Evolutionary conservation across 495 filamentous ascomycete species (phyloP).

Genomic region (Pseudoneurospora amorphoporcata): DNA sequence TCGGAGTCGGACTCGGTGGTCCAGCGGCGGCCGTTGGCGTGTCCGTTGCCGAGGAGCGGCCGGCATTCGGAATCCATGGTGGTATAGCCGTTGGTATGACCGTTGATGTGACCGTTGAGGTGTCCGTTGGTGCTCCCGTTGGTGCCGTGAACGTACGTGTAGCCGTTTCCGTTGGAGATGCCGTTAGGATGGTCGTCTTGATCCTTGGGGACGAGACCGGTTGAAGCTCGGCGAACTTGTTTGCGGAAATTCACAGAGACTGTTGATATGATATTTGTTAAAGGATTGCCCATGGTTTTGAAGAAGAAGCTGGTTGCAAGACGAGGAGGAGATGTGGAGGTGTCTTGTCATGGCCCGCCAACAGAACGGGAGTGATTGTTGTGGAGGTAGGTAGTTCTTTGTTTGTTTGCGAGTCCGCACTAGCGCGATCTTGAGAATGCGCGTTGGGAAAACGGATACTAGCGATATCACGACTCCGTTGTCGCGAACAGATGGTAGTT

Average conservation of each 20-base stretch:
- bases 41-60: not conserved
- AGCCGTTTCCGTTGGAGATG: not conserved
- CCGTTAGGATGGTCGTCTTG: not conserved
- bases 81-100: not conserved
- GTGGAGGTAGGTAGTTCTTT: not conserved
- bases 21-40: not conserved
- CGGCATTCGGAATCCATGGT: not conserved
- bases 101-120: not conserved
- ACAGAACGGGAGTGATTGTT: not conserved
- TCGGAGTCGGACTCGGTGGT: slow-evolving; percentile 1
- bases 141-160: not conserved
- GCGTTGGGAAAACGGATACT: not conserved
- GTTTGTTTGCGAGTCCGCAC: not conserved
- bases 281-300: not conserved
- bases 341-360: not conserved
- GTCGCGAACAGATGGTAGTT: not conserved
- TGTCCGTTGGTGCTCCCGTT: not conserved
- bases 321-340: not conserved
- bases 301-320: not conserved
- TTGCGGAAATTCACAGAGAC: not conserved
- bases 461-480: not conserved
- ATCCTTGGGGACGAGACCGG: not conserved
- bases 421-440: not conserved
- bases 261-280: not conserved
- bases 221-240: not conserved